Percentiles rank a stretch among this genome's conserved stretches.
phyloP scores from a whole-genome alignment of 2,329 filamentous ascomycete species.

The Colletotrichum sp. region DNA sequence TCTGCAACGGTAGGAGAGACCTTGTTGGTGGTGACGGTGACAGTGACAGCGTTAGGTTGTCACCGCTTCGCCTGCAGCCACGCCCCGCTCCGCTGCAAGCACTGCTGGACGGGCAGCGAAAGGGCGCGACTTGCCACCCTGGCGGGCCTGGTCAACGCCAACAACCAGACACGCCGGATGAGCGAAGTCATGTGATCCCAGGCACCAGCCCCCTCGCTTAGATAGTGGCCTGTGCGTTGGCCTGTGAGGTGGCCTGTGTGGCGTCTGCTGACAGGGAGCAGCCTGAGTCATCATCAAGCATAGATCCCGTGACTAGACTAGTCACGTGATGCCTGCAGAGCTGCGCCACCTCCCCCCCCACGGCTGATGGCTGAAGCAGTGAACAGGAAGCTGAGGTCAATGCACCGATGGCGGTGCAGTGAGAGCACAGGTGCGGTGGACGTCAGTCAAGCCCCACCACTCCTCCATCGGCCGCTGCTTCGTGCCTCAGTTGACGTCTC shows the following conservation, averaged over 20 bases:
- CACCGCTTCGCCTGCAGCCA: neutral
- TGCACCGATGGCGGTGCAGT: neutral
- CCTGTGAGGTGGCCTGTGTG: neutral
- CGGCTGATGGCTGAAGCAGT: neutral
- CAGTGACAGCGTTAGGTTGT: neutral
- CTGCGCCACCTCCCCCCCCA: neutral
- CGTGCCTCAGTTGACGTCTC: neutral
- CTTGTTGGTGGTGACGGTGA: neutral
- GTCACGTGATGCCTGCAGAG: neutral
- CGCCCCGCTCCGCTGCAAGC: neutral
- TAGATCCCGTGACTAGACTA: neutral
- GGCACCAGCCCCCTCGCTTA: conserved; percentile 32
- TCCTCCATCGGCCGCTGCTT: neutral
- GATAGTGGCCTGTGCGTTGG: conserved; percentile 19
- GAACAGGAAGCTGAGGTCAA: neutral
- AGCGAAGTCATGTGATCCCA: conserved; percentile 42
- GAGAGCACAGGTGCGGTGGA: conserved; percentile 2
- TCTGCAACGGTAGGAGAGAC: neutral
- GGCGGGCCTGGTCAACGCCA: neutral
- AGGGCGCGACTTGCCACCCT: conserved; percentile 26
- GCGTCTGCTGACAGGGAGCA: neutral
- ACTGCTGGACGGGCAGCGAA: neutral
- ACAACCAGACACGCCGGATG: conserved; percentile 33
- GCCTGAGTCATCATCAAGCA: neutral
- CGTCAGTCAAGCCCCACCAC: conserved; percentile 22